A percentile compares a stretch with the other conserved stretches of the same genome.
These are phyloP conservation scores for Colletotrichum magnum DNA, from an alignment of 2,329 filamentous ascomycete genomes.

Conservation along the genomic window DNA sequence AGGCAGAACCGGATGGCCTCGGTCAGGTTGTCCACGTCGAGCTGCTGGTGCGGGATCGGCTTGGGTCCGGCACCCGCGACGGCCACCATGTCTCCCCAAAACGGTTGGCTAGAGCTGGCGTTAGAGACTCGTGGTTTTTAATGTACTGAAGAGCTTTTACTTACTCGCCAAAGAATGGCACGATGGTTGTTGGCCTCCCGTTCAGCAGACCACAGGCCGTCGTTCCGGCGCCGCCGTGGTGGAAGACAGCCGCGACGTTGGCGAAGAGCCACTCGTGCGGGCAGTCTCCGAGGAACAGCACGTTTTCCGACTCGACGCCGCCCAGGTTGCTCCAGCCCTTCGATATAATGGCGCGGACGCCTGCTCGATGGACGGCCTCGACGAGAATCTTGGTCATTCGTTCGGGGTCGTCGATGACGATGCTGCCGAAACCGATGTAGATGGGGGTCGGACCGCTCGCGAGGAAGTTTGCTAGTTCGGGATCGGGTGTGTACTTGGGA, in stretches of 20 bases:
- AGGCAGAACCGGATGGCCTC: conserved; percentile 54
- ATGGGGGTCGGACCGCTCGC: conserved; percentile 60
- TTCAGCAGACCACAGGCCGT: conserved; percentile 66
- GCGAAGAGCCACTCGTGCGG: conserved; percentile 72
- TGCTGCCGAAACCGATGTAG: conserved; percentile 41
- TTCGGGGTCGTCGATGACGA: conserved; percentile 40
- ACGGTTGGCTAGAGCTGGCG: conserved; percentile 51
- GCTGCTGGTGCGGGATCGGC: conserved; percentile 53
- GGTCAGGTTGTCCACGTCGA: conserved; percentile 52
- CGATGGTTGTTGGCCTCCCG: conserved; percentile 66
- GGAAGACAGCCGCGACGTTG: conserved; percentile 66
- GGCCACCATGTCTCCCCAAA: conserved; percentile 59
- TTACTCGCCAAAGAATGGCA: conserved; percentile 63
- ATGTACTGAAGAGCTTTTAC: neutral
- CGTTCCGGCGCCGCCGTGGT: conserved; percentile 71
- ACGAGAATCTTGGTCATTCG: conserved; percentile 31
- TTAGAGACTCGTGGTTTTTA: neutral
- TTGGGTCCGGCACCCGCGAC: conserved; percentile 57
- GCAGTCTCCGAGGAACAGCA: conserved; percentile 67
- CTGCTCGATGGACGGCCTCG: conserved; percentile 28
- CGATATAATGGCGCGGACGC: conserved; percentile 39
- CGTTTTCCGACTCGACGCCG: conserved; percentile 39
- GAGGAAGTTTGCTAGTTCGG: conserved; percentile 70
- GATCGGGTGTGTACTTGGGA: conserved; percentile 58
- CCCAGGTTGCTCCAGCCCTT: conserved; percentile 41